A percentile compares a stretch with the other conserved stretches of the same genome.
Evolutionary conservation across 345 rosid species (phyloP).

Genomic region (Crucihimalaya himalaica): DNA sequence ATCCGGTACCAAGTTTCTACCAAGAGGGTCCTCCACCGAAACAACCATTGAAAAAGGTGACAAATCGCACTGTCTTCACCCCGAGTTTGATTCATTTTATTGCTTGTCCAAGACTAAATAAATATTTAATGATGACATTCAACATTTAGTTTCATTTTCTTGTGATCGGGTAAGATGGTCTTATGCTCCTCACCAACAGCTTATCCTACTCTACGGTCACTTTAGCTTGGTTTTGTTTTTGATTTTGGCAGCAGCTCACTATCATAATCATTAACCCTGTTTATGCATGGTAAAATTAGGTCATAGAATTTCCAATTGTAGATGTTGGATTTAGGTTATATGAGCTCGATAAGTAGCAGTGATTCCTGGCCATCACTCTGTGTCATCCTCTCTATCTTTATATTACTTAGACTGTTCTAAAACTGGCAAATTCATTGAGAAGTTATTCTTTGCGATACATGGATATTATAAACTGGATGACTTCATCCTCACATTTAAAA

Average conservation of each 20-base stretch:
- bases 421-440: background rate
- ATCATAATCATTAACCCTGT: background rate
- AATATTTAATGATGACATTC: background rate
- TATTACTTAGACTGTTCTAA: background rate
- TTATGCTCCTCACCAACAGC: background rate
- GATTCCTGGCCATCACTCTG: background rate
- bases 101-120: background rate
- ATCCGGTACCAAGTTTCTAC: slow-evolving; percentile 91
- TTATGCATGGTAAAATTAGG: background rate
- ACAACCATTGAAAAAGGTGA: slow-evolving; percentile 78
- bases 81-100: background rate
- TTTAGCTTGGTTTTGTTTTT: slow-evolving; percentile 1
- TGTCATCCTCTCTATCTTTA: slow-evolving; percentile 8
- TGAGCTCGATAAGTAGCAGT: background rate
- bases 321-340: background rate
- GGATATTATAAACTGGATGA: background rate
- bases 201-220: background rate
- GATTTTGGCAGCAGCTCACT: slow-evolving; percentile 5
- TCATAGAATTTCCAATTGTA: background rate
- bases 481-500: background rate
- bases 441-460: background rate
- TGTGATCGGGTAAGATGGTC: background rate
- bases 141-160: slow-evolving; percentile 7
- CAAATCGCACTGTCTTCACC: background rate
- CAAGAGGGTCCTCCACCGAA: slow-evolving; percentile 86